Conservation (phyloP, 2,329 filamentous ascomycete genomes). For the Aspergillus quadricinctus region DNA sequence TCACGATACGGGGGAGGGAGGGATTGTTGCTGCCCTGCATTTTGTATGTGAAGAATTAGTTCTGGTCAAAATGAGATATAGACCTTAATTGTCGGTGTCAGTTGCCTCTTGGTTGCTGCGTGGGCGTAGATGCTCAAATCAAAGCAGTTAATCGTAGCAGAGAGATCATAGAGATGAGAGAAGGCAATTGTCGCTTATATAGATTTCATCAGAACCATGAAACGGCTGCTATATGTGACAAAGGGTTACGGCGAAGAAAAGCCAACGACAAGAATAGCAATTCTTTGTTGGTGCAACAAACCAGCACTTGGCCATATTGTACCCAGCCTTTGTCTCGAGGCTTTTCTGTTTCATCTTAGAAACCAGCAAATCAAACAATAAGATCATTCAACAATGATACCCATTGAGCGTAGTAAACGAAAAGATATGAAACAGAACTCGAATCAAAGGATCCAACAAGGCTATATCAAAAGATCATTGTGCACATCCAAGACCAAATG, state of each 20-base stretch:
- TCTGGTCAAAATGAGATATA: background rate
- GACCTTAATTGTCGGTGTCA: no score
- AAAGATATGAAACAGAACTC: background rate
- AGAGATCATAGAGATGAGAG: background rate
- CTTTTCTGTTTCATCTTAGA: background rate
- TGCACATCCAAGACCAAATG: background rate
- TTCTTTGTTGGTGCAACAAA: background rate
- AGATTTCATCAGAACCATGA: background rate
- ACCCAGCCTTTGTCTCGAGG: background rate
- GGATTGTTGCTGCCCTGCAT: background rate
- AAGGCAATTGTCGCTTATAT: background rate
- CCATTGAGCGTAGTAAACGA: background rate
- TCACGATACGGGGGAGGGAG: background rate
- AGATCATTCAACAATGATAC: background rate
- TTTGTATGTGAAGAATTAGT: background rate
- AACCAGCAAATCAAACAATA: slow-evolving; percentile 3
- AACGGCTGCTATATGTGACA: background rate
- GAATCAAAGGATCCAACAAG: background rate
- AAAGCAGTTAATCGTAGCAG: background rate
- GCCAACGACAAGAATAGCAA: slow-evolving; percentile 1
- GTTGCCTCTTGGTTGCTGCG: background rate
- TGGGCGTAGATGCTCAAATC: background rate
- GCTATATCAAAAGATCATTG: background rate
- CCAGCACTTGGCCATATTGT: background rate
- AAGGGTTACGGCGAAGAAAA: background rate